A percentile compares a stretch with the other conserved stretches of the same genome.
These are phyloP conservation scores for Pseudogymnoascus sp. DNA, from an alignment of 2,329 filamentous ascomycete genomes.

Conservation along the genomic window DNA sequence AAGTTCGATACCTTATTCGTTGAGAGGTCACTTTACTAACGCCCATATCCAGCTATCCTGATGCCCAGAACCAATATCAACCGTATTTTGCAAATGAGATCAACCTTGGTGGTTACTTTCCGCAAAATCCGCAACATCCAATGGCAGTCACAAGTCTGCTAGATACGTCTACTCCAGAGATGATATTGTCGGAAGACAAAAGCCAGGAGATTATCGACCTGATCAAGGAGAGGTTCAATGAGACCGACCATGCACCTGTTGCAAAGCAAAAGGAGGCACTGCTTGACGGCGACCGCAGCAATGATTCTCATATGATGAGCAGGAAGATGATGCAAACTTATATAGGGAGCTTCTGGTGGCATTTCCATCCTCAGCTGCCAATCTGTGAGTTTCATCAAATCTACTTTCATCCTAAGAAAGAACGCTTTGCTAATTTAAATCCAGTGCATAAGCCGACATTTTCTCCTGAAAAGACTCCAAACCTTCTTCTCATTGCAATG, in stretches of 20 bases:
- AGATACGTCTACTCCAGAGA: constrained; percentile 72
- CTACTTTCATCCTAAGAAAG: neutral
- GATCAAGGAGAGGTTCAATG: constrained; percentile 74
- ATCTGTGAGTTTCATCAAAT: constrained; percentile 43
- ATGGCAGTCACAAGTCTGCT: constrained; percentile 86
- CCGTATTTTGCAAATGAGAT: constrained; percentile 45
- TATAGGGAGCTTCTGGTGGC: constrained; percentile 86
- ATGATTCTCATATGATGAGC: constrained; percentile 64
- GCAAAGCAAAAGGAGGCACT: constrained; percentile 71
- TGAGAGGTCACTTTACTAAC: constrained; percentile 10
- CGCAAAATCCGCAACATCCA: constrained; percentile 61
- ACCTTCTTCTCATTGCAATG: constrained; percentile 76
- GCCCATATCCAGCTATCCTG: constrained; percentile 41
- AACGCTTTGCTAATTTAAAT: neutral
- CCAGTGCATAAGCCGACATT: constrained; percentile 85
- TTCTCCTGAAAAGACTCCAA: constrained; percentile 77
- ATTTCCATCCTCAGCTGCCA: constrained; percentile 90
- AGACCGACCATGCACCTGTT: constrained; percentile 66
- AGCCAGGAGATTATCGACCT: constrained; percentile 75
- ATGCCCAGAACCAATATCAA: constrained; percentile 45
- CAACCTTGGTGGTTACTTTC: constrained; percentile 50
- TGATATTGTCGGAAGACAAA: constrained; percentile 79
- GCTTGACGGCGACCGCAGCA: constrained; percentile 68
- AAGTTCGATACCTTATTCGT: constrained; percentile 25
- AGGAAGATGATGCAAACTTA: constrained; percentile 94